Evolutionary conservation across 257 asterid genomes (phyloP), one percentile per base, ranked within the genome.

Genomic region (Rhazya stricta): DNA sequence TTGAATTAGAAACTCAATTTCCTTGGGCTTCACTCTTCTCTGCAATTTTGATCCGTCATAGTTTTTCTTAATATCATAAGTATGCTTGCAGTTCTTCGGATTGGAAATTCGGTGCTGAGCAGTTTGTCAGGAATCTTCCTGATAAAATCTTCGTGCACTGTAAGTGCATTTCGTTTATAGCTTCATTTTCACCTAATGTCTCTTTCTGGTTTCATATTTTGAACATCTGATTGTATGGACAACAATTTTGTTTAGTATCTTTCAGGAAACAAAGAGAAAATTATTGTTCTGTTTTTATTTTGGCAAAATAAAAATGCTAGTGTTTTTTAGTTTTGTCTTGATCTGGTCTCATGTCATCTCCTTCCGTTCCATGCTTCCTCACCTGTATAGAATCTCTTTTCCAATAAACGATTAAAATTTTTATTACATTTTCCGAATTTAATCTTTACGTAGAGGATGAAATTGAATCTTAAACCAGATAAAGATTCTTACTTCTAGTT

Each of bases 131-230:
- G 85, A 79, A n/a, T 75, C 96, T 91, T 71, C 89, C 97, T 5
- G 98, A 91, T 81, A 93, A 86, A 86, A 94, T 95, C 67, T 89
- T 77, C 67, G 99, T 91, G 81, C 98, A 91, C 84, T 87, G 98
- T 95, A 85, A 89, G 98, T 80, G 42, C 25, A 39, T 72, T 56
- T 58, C 12, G n/a, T 39, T 67, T 16, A 13, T 45, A 11, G 7
- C 10, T 27, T 3, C 27, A 4, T 37, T 50, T 71, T 45, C 43
- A 9, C 34, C 5, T 1, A 32, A 16, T 8, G 34, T 75, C 34
- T 67, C 72, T 32, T 32, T 29, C 25, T 5, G 46, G 45, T 34
- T 63, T 42, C 12, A 18, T 34, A 1, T 18, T 18, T 32, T 7
- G 29, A 16, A 23, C 43, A 30, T 32, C n/a, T 1, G 27, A 34